Evolutionary conservation across 2,329 filamentous ascomycete species (phyloP).

Genomic region (Xylaria sp.): DNA sequence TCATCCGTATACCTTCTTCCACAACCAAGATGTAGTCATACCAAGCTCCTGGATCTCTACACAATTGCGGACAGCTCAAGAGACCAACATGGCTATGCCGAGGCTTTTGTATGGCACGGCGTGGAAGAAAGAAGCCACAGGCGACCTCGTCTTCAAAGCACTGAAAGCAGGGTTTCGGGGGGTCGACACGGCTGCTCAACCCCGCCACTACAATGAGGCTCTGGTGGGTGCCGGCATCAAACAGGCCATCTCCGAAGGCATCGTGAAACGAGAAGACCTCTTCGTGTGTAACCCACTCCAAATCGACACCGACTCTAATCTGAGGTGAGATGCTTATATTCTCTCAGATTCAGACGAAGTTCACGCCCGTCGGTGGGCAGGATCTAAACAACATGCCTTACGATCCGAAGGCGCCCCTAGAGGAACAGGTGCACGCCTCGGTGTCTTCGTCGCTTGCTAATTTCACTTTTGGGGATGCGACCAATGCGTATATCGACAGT

Average conservation of each 20-base stretch:
- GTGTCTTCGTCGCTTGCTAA: conserved; percentile 35
- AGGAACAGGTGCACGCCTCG: conserved; percentile 60
- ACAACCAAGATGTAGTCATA: conserved; percentile 15
- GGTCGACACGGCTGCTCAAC: conserved; percentile 83
- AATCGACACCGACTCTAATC: conserved; percentile 4
- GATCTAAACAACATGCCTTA: conserved; percentile 71
- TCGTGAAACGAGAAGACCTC: conserved; percentile 69
- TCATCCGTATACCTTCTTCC: conserved; percentile 7
- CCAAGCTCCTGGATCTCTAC: conserved; percentile 4
- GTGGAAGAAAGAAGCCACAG: conserved; percentile 81
- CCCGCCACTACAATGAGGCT: conserved; percentile 80
- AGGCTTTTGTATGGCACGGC: conserved; percentile 81
- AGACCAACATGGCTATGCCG: conserved; percentile 56
- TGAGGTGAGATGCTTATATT: conserved; percentile 30
- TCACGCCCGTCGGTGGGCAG: conserved; percentile 73
- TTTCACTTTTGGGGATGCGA: conserved; percentile 55
- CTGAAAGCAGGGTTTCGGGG: conserved; percentile 75
- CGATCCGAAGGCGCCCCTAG: conserved; percentile 65
- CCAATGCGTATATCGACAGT: conserved; percentile 70
- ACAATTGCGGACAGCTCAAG: conserved; percentile 8
- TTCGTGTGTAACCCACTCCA: conserved; percentile 62
- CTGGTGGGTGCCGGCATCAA: conserved; percentile 75
- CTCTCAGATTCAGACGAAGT: conserved; percentile 82
- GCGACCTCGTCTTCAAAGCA: conserved; percentile 74
- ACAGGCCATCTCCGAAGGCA: conserved; percentile 67